Percentiles rank a stretch among this genome's conserved stretches.
Conservation (phyloP, 2,329 filamentous ascomycete genomes). For the Trichoderma oligosporum region DNA sequence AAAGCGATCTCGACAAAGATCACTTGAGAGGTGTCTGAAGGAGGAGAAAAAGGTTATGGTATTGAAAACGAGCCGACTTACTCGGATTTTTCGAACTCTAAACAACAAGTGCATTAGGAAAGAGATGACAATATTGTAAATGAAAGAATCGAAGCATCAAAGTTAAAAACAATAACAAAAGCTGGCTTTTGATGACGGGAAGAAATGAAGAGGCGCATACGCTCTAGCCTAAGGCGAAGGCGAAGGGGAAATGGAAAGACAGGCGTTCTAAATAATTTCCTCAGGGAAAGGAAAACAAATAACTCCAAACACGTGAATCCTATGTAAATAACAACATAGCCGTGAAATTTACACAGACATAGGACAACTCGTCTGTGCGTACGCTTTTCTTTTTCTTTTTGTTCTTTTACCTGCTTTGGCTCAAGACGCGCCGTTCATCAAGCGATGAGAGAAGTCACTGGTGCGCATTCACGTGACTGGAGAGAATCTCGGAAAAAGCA, state of each 20-base stretch:
- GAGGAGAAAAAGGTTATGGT: background rate
- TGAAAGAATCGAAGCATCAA: background rate
- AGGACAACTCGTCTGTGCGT: background rate
- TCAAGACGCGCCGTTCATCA: conserved; percentile 3
- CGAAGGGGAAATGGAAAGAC: background rate
- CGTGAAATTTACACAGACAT: background rate
- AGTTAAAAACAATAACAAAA: background rate
- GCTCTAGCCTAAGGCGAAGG: too few species aligned
- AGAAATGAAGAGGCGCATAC: too few species aligned
- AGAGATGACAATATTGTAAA: background rate
- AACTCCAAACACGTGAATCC: background rate
- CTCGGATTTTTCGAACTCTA: background rate
- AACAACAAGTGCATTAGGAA: conserved; percentile 3
- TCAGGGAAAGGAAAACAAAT: too few species aligned
- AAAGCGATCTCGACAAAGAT: background rate
- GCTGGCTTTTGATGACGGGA: background rate
- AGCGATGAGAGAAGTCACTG: background rate
- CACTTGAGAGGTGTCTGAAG: background rate
- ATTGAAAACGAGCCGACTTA: background rate
- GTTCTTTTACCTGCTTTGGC: background rate
- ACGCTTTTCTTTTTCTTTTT: background rate
- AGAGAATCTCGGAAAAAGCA: background rate
- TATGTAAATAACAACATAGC: background rate
- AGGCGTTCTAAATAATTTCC: background rate
- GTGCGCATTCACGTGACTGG: conserved; percentile 11